Percentiles rank a stretch among this genome's conserved stretches.
These are phyloP conservation scores for Chondrostereum purpureum DNA, from an alignment of 1,284 basidiomycete species.

Conservation along the genomic window DNA sequence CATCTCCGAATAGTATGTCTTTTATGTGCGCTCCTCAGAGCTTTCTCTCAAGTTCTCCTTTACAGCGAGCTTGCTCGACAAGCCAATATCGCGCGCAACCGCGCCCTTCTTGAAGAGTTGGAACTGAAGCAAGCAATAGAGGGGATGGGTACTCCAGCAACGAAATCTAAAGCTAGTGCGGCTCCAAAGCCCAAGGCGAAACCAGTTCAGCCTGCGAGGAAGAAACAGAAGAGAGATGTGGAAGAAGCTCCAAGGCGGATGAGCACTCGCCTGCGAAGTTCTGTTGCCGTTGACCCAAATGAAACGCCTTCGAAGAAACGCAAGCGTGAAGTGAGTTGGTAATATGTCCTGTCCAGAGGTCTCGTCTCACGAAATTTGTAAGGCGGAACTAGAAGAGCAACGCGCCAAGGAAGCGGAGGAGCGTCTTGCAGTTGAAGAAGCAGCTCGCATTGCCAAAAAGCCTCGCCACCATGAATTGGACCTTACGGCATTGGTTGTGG, in stretches of 20 bases:
- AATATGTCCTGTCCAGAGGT: neutral
- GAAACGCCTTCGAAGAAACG: constrained; percentile 58
- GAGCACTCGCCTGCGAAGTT: constrained; percentile 52
- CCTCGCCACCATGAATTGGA: constrained; percentile 64
- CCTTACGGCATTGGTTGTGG: constrained; percentile 46
- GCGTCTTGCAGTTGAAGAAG: constrained; percentile 53
- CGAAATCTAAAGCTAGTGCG: constrained; percentile 23
- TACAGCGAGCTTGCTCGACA: constrained; percentile 66
- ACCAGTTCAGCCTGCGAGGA: constrained; percentile 54
- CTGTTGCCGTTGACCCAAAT: constrained; percentile 38
- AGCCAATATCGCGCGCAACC: constrained; percentile 74
- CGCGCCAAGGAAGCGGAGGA: constrained; percentile 51
- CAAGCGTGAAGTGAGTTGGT: constrained; percentile 56
- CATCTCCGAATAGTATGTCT: constrained; percentile 4
- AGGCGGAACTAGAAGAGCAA: constrained; percentile 40
- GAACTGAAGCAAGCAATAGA: constrained; percentile 54
- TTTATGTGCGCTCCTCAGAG: neutral
- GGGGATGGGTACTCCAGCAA: constrained; percentile 38
- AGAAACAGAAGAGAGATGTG: constrained; percentile 43
- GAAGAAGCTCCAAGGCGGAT: constrained; percentile 48
- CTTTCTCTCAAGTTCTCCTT: neutral
- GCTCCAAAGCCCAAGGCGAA: constrained; percentile 44
- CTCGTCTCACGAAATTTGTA: neutral
- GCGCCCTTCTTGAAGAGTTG: constrained; percentile 62
- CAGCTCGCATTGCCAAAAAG: constrained; percentile 50